A percentile compares a stretch with the other conserved stretches of the same genome.
These are phyloP conservation scores for Claviceps citrina DNA, from an alignment of 2,329 filamentous ascomycete genomes.

Conservation along the genomic window DNA sequence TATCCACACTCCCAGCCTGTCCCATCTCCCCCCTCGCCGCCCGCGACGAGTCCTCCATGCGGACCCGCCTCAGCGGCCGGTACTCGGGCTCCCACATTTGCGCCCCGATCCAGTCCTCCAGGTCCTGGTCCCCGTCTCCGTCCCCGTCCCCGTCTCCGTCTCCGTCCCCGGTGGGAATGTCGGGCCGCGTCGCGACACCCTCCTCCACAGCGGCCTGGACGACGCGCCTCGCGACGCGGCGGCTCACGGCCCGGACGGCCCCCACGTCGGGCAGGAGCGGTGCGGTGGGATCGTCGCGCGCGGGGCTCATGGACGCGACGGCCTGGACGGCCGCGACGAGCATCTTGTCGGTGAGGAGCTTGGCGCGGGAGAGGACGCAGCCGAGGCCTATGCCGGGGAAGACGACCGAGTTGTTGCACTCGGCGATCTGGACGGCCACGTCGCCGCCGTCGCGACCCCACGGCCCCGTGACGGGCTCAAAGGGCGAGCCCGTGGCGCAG, in stretches of 20 bases:
- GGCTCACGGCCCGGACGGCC: conserved; percentile 58
- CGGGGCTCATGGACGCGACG: conserved; percentile 56
- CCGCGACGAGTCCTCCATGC: conserved; percentile 34
- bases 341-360: conserved; percentile 58
- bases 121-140: conserved; percentile 30
- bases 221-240: conserved; percentile 60
- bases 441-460: conserved; percentile 34
- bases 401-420: conserved; percentile 78
- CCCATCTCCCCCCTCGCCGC: conserved; percentile 30
- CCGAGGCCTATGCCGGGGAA: conserved; percentile 81
- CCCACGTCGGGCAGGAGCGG: conserved; percentile 64
- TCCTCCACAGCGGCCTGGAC: conserved; percentile 58
- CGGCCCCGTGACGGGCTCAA: conserved; percentile 51
- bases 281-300: conserved; percentile 43
- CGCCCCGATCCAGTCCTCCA: conserved; percentile 58
- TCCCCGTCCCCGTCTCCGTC: too few species aligned
- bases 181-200: conserved; percentile 43
- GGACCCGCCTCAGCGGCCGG: conserved; percentile 44
- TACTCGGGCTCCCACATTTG: conserved; percentile 72
- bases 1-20: conserved; percentile 16
- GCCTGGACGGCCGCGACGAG: conserved; percentile 65
- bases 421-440: conserved; percentile 40
- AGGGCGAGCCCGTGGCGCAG: conserved; percentile 72
- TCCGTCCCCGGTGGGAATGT: too few species aligned
- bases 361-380: conserved; percentile 52